Evolutionary conservation across 1,284 basidiomycete genomes (phyloP).

Genomic region (Ceratobasidium sp.): DNA sequence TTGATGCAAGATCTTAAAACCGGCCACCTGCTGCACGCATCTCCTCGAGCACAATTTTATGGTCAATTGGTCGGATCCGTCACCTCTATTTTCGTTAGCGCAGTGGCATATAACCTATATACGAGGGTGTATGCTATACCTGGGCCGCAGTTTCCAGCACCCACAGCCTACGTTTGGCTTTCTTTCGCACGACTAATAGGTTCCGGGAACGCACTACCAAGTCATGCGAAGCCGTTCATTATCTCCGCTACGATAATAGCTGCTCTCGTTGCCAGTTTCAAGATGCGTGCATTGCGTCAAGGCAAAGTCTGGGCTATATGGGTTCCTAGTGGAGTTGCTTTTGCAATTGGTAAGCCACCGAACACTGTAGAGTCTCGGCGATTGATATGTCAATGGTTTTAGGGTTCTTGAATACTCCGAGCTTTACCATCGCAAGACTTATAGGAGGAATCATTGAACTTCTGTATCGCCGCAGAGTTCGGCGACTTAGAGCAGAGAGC

Average conservation of each 20-base stretch:
- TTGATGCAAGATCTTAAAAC: conserved; percentile 99
- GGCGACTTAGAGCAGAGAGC: conserved; percentile 50
- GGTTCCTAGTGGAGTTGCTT: conserved; percentile 90
- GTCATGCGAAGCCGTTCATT: conserved; percentile 63
- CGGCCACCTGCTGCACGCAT: conserved; percentile 86
- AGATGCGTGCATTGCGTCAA: conserved; percentile 60
- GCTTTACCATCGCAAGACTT: conserved; percentile 90
- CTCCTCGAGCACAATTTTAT: conserved; percentile 86
- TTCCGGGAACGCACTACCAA: conserved; percentile 16
- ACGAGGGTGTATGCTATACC: conserved; percentile 85
- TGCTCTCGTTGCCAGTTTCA: conserved; percentile 68
- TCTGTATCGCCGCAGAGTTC: conserved; percentile 62
- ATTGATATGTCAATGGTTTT: too few species aligned
- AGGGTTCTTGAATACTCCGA: conserved; percentile 92
- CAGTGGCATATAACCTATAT: conserved; percentile 88
- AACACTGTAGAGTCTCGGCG: neutral
- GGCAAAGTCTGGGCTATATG: conserved; percentile 65
- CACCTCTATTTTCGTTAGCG: conserved; percentile 86
- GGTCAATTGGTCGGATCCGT: conserved; percentile 88
- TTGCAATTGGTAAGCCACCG: conserved; percentile 65
- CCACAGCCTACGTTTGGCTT: conserved; percentile 92
- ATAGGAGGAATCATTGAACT: conserved; percentile 87
- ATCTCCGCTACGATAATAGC: conserved; percentile 75
- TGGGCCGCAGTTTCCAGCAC: conserved; percentile 91
- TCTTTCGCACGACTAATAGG: conserved; percentile 88